A percentile compares a stretch with the other conserved stretches of the same genome.
Conservation (phyloP, 768 basidiomycete species). For the Megacollybia marginata region DNA sequence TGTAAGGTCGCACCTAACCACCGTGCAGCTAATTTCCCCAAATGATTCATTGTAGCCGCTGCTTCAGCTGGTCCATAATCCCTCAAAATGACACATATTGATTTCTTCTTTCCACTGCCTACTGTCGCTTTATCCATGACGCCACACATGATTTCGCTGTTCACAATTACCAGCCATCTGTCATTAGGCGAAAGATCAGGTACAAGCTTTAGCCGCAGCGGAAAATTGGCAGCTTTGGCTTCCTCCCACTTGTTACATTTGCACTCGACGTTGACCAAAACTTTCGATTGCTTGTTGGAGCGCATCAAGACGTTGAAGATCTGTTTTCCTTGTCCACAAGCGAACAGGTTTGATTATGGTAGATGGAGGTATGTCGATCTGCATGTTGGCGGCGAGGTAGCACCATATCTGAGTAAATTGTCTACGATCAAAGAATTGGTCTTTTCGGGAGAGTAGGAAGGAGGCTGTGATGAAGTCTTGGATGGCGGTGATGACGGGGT, state of each 20-base stretch:
- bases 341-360: constrained; percentile 88
- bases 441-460: constrained; percentile 87
- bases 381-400: constrained; percentile 81
- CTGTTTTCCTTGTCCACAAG: constrained; percentile 98
- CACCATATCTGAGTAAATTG: constrained; percentile 97
- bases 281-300: constrained; percentile 75
- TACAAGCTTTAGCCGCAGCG: constrained; percentile 50
- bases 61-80: constrained; percentile 97
- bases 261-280: constrained; percentile 91
- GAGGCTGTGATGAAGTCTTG: constrained; percentile 99
- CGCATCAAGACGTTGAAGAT: constrained; percentile 97
- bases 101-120: constrained; percentile 98
- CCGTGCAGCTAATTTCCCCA: constrained; percentile 92
- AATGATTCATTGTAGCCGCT: constrained; percentile 88
- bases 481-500: constrained; percentile 98
- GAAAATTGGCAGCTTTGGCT: constrained; percentile 55
- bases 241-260: constrained; percentile 91
- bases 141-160: constrained; percentile 99
- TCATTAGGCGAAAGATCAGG: constrained; percentile 94
- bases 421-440: constrained; percentile 86
- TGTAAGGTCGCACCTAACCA: constrained; percentile 64
- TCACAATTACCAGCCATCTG: constrained; percentile 94
- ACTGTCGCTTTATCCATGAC: constrained; percentile 98
- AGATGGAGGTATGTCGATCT: constrained; percentile 94
- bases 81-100: constrained; percentile 93